These are phyloP conservation scores for Acacia pycnantha DNA, from an alignment of 331 rosid species.

Conservation along the genomic window DNA sequence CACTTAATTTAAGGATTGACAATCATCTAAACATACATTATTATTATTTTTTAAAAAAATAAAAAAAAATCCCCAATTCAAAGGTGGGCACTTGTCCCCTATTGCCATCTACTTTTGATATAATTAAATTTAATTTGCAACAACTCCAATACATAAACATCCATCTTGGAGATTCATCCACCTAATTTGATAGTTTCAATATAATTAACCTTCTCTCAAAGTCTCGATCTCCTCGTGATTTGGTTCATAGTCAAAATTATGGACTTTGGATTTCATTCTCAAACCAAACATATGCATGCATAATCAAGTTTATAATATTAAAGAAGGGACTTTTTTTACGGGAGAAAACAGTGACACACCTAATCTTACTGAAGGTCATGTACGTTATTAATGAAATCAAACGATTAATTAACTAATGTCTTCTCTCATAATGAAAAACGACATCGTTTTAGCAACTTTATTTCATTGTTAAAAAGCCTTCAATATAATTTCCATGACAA, in stretches of 20 bases:
- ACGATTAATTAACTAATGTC: neutral
- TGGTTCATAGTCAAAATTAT: neutral
- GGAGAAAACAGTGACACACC: neutral
- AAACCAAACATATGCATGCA: neutral
- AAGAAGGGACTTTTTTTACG: neutral
- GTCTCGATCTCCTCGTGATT: neutral
- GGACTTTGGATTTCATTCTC: neutral
- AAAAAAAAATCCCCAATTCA: too few species aligned
- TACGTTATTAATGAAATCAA: neutral
- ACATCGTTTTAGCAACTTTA: neutral
- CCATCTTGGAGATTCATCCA: neutral
- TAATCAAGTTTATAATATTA: neutral
- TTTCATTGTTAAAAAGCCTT: neutral
- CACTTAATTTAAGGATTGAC: too few species aligned
- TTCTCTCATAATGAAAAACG: neutral
- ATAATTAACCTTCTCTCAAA: neutral
- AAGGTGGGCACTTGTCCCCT: too few species aligned
- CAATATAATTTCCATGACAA: neutral
- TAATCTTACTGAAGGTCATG: neutral
- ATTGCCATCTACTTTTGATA: neutral
- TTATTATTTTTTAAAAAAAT: too few species aligned
- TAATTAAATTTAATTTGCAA: neutral
- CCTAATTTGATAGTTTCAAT: neutral
- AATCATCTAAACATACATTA: too few species aligned
- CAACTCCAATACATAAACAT: neutral